Evolutionary conservation across 2,329 filamentous ascomycete species (phyloP).

Genomic region (Penicillium italicum): DNA sequence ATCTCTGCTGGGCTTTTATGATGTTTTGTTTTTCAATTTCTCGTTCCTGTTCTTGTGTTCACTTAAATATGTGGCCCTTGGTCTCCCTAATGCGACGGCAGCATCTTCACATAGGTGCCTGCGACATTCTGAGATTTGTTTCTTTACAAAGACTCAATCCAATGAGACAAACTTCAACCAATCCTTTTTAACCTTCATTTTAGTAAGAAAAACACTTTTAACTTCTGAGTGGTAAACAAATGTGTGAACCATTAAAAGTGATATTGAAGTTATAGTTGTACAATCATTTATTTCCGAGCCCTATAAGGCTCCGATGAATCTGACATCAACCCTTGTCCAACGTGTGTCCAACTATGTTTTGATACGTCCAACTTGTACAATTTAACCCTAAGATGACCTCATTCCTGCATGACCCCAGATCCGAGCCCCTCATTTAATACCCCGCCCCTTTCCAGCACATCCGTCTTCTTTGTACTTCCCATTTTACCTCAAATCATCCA

Average conservation of each 20-base stretch:
- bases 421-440: neutral
- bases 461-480: neutral
- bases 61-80: neutral
- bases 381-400: neutral
- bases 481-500: neutral
- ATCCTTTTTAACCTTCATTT: neutral
- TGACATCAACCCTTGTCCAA: neutral
- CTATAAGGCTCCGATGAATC: neutral
- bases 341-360: neutral
- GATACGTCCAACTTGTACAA: neutral
- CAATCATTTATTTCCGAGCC: neutral
- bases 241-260: neutral
- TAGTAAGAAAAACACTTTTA: neutral
- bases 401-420: neutral
- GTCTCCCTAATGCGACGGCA: neutral
- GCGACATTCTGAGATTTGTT: neutral
- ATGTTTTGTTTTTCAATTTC: no score
- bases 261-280: neutral
- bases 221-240: neutral
- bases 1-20: neutral
- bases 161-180: neutral
- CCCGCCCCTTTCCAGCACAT: neutral
- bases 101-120: neutral
- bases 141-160: neutral
- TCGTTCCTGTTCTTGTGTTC: neutral